Evolutionary conservation across 2,329 filamentous ascomycete species (phyloP).

Genomic region (Westerdykella aurantiaca): DNA sequence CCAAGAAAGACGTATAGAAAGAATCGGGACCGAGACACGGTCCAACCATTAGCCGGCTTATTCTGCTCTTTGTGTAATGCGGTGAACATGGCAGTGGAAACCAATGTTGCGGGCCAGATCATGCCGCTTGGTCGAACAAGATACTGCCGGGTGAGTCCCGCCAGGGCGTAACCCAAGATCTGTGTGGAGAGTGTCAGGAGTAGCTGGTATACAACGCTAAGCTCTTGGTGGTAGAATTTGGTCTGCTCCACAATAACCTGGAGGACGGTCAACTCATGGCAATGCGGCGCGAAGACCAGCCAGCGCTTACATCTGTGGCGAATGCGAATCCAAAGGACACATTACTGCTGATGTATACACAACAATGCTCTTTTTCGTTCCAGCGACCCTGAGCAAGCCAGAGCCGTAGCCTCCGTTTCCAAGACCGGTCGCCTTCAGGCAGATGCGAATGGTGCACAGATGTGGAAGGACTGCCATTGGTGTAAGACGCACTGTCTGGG

Average conservation of each 20-base stretch:
- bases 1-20: constrained; percentile 68
- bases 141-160: constrained; percentile 73
- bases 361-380: constrained; percentile 87
- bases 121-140: constrained; percentile 80
- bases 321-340: constrained; percentile 87
- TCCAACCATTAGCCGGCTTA: constrained; percentile 75
- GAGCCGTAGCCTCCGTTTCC: constrained; percentile 49
- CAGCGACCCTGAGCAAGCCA: constrained; percentile 76
- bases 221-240: constrained; percentile 79
- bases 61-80: constrained; percentile 82
- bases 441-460: constrained; percentile 9
- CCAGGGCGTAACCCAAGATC: constrained; percentile 80
- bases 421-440: constrained; percentile 10
- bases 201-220: constrained; percentile 70
- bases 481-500: not conserved
- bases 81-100: constrained; percentile 84
- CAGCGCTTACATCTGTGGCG: constrained; percentile 61
- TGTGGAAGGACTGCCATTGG: constrained; percentile 6
- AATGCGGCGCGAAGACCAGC: not conserved
- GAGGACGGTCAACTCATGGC: constrained; percentile 3
- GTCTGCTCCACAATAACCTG: constrained; percentile 81
- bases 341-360: constrained; percentile 84
- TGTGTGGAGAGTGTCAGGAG: constrained; percentile 81
- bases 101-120: constrained; percentile 86
- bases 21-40: constrained; percentile 74